A percentile compares a stretch with the other conserved stretches of the same genome.
phyloP scores from a whole-genome alignment of 2,329 filamentous ascomycete genomes.

The Cordyceps tenuipes region DNA sequence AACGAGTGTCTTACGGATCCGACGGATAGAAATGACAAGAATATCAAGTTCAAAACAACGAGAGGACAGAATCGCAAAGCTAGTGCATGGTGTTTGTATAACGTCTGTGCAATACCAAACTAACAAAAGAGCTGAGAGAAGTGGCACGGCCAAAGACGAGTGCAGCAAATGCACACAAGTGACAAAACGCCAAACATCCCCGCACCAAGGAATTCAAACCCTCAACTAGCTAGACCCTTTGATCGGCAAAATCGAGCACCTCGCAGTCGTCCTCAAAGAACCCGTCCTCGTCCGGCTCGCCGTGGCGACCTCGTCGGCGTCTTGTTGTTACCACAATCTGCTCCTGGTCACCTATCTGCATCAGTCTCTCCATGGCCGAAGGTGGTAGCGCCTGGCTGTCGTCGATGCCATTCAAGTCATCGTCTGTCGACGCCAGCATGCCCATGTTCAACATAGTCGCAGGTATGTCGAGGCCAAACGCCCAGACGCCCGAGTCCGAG shows the following conservation, averaged over 20 bases:
- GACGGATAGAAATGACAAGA: slow-evolving; percentile 5
- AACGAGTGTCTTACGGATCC: background rate
- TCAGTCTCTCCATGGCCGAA: slow-evolving; percentile 56
- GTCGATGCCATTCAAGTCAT: slow-evolving; percentile 43
- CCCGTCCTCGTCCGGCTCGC: slow-evolving; percentile 54
- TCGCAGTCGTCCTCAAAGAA: slow-evolving; percentile 94
- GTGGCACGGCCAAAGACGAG: slow-evolving; percentile 16
- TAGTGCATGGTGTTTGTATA: slow-evolving; percentile 5
- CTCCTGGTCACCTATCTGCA: slow-evolving; percentile 56
- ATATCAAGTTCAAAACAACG: background rate
- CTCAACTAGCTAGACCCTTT: slow-evolving; percentile 48
- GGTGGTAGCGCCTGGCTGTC: slow-evolving; percentile 52
- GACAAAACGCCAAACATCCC: slow-evolving; percentile 3
- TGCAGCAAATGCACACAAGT: slow-evolving; percentile 13
- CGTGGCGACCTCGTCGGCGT: slow-evolving; percentile 45
- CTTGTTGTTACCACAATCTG: slow-evolving; percentile 78
- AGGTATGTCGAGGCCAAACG: slow-evolving; percentile 49
- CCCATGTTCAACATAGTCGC: slow-evolving; percentile 46
- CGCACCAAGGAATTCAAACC: background rate
- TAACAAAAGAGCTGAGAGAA: slow-evolving; percentile 2
- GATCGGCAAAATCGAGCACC: slow-evolving; percentile 77
- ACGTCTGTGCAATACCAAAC: background rate
- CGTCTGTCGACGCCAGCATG: slow-evolving; percentile 35
- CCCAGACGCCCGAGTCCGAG: slow-evolving; percentile 35
- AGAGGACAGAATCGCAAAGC: background rate